Conservation (phyloP, 768 basidiomycete species). For the Sarcodon aspratus region DNA sequence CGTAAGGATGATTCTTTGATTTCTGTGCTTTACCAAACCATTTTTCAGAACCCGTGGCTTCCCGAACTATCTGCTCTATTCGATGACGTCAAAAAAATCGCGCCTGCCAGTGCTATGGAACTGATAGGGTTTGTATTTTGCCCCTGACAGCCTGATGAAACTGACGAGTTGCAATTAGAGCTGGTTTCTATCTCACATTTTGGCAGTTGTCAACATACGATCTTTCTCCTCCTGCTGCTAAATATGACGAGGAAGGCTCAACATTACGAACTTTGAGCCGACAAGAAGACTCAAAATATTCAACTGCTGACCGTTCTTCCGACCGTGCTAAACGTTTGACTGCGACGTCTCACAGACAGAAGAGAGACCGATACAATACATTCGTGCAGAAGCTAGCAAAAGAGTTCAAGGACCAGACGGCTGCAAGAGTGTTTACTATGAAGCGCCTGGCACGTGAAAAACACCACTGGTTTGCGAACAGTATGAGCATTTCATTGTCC, state of each 20-base stretch:
- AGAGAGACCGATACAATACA: conserved; percentile 55
- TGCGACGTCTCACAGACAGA: conserved; percentile 45
- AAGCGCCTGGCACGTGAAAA: conserved; percentile 73
- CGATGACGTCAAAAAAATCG: conserved; percentile 60
- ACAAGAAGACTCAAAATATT: conserved; percentile 55
- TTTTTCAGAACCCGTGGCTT: conserved; percentile 53
- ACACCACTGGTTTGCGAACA: conserved; percentile 70
- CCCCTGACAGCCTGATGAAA: background rate
- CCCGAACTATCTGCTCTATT: conserved; percentile 64
- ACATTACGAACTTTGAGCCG: conserved; percentile 49
- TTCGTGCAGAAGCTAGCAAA: conserved; percentile 47
- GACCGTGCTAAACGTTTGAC: conserved; percentile 49
- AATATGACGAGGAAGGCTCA: conserved; percentile 72
- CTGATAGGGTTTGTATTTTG: conserved; percentile 53
- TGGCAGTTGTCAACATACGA: conserved; percentile 96
- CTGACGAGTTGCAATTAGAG: conserved; percentile 31
- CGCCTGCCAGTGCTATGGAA: conserved; percentile 52
- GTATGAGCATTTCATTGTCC: conserved; percentile 16
- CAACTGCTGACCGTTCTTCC: conserved; percentile 58
- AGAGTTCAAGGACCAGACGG: conserved; percentile 70
- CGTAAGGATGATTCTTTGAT: background rate
- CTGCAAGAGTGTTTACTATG: conserved; percentile 59
- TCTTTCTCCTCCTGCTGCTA: conserved; percentile 60
- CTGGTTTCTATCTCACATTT: conserved; percentile 90
- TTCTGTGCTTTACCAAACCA: background rate